Evolutionary conservation across 192 early-diverging fungal species (phyloP).

Genomic region (Linnemannia zychae): DNA sequence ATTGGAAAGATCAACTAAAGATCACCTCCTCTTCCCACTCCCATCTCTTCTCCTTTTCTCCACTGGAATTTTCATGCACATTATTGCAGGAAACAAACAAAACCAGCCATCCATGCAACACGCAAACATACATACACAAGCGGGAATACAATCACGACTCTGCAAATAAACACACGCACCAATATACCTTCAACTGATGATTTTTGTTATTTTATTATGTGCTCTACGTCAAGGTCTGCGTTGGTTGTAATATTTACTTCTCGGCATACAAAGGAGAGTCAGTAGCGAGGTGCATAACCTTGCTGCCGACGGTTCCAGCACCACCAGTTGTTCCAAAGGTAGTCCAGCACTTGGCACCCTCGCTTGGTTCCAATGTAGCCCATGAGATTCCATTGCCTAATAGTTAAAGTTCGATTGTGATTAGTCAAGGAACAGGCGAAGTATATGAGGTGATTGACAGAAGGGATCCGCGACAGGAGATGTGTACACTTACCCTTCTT

Average conservation of each 20-base stretch:
- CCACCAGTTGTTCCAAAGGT: slow-evolving; percentile 87
- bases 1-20: slow-evolving; percentile 76
- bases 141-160: neutral
- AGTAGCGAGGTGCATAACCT: slow-evolving; percentile 68
- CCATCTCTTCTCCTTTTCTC: neutral
- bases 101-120: too few relatives aligned
- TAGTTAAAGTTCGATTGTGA: neutral
- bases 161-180: neutral
- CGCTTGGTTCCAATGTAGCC: slow-evolving; percentile 80
- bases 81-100: neutral
- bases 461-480: too few relatives aligned
- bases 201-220: slow-evolving; percentile 15
- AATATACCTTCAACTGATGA: neutral
- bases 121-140: neutral
- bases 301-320: slow-evolving; percentile 73
- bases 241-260: slow-evolving; percentile 24
- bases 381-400: slow-evolving; percentile 84
- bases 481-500: slow-evolving; percentile 69
- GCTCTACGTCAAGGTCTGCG: slow-evolving; percentile 4
- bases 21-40: neutral
- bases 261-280: slow-evolving; percentile 60
- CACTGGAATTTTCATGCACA: neutral
- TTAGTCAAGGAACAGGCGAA: neutral
- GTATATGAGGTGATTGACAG: too few relatives aligned
- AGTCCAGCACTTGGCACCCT: slow-evolving; percentile 78